Percentiles rank a stretch among this genome's conserved stretches.
These are phyloP conservation scores for Striga hermonthica DNA, from an alignment of 305 asterid genomes.

Conservation along the genomic window DNA sequence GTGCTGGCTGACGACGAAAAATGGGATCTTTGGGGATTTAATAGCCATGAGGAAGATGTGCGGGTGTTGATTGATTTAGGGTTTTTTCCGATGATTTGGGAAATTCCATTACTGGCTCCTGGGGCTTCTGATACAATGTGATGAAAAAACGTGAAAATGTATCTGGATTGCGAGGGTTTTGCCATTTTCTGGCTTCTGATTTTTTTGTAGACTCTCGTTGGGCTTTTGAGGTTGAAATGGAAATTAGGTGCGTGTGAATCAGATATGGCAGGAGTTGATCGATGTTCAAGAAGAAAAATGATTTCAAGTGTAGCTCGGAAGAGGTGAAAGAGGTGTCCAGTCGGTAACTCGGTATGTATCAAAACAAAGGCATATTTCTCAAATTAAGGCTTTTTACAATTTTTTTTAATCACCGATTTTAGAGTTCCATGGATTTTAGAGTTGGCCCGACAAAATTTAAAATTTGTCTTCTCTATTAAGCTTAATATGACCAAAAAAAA, in stretches of 20 bases:
- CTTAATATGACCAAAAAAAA: too few species aligned
- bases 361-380: too few species aligned
- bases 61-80: constrained; percentile 40
- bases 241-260: not conserved
- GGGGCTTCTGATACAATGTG: constrained; percentile 51
- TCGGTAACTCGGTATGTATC: too few species aligned
- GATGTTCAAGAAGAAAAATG: too few species aligned
- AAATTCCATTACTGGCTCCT: constrained; percentile 36
- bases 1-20: constrained; percentile 42
- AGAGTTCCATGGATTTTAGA: too few species aligned
- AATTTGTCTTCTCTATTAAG: too few species aligned
- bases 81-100: constrained; percentile 41
- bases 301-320: too few species aligned
- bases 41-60: constrained; percentile 39
- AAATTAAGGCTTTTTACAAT: too few species aligned
- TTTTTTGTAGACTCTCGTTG: not conserved
- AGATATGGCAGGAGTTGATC: too few species aligned
- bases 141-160: constrained; percentile 39
- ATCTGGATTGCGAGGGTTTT: constrained; percentile 53
- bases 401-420: too few species aligned
- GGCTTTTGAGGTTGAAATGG: not conserved
- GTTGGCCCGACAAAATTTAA: too few species aligned
- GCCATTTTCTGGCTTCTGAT: constrained; percentile 44
- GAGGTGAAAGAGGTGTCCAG: too few species aligned
- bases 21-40: constrained; percentile 40